Evolutionary conservation across 257 asterid genomes (phyloP).

Genomic region (Gentiana macrophylla): DNA sequence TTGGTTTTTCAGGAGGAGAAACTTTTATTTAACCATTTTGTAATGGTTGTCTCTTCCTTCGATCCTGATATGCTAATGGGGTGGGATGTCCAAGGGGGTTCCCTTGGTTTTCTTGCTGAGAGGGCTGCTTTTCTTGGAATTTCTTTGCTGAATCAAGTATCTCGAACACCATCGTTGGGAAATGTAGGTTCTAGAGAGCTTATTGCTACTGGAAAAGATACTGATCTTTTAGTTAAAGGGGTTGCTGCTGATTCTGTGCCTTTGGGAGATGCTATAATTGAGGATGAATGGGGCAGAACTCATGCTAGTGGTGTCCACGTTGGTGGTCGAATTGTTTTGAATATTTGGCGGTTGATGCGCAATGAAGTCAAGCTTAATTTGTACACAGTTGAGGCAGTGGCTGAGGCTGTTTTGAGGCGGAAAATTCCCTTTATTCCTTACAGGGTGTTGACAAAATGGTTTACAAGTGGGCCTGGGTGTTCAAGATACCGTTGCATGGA

Average conservation of each 20-base stretch:
- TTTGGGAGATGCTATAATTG: conserved; percentile 48
- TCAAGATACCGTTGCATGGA: conserved; percentile 74
- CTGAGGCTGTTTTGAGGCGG: conserved; percentile 77
- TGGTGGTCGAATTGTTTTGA: conserved; percentile 89
- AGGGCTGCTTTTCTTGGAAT: conserved; percentile 88
- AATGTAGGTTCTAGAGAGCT: conserved; percentile 31
- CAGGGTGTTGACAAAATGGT: conserved; percentile 72
- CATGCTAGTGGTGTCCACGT: conserved; percentile 97
- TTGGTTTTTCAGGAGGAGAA: conserved; percentile 51
- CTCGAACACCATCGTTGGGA: conserved; percentile 55
- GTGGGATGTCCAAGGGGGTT: conserved; percentile 92
- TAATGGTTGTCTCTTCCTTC: conserved; percentile 35
- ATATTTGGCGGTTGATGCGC: conserved; percentile 91
- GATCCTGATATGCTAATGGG: conserved; percentile 92
- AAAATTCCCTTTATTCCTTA: conserved; percentile 65
- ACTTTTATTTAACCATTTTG: conserved; percentile 46
- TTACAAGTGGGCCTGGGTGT: conserved; percentile 76
- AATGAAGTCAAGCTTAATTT: conserved; percentile 78
- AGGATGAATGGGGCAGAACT: conserved; percentile 98
- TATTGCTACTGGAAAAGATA: conserved; percentile 25
- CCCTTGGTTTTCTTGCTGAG: conserved; percentile 95
- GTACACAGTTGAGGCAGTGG: conserved; percentile 81
- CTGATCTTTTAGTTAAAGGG: conserved; percentile 33
- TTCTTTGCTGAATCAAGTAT: conserved; percentile 61
- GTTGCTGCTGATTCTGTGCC: conserved; percentile 30